Evolutionary conservation across 441 rosid species (phyloP).

Genomic region (Omphalea diandra): DNA sequence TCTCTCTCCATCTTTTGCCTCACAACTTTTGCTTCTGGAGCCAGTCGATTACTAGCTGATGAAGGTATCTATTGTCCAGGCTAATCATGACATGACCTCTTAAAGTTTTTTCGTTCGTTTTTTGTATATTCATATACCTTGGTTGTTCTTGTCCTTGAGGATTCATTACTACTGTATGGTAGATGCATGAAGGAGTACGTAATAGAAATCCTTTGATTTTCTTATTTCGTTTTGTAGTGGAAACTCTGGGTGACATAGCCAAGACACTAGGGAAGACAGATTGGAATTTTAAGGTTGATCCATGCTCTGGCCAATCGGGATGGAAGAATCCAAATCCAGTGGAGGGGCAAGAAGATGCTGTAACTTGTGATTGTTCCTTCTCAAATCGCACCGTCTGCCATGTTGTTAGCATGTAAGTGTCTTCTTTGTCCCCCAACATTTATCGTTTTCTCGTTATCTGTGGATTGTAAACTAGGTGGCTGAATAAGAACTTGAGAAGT

Average conservation of each 20-base stretch:
- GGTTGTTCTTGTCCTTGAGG: too few species aligned
- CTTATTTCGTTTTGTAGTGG: constrained; percentile 37
- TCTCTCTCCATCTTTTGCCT: constrained; percentile 25
- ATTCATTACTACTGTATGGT: too few species aligned
- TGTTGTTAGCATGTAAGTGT: constrained; percentile 51
- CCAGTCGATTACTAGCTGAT: constrained; percentile 27
- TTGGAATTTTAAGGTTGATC: constrained; percentile 57
- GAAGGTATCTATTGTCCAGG: constrained; percentile 52
- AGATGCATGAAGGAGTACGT: too few species aligned
- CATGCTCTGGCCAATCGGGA: constrained; percentile 37
- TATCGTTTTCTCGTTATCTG: too few species aligned
- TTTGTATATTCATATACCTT: too few species aligned
- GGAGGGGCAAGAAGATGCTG: constrained; percentile 23
- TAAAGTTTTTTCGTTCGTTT: too few species aligned
- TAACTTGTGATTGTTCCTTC: constrained; percentile 43
- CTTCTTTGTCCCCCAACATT: too few species aligned
- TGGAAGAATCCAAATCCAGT: constrained; percentile 27
- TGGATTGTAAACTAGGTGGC: too few species aligned
- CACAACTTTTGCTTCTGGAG: constrained; percentile 20
- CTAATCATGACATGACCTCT: too few species aligned
- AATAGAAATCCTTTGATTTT: too few species aligned
- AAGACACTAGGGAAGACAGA: constrained; percentile 30
- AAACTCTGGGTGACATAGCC: constrained; percentile 39
- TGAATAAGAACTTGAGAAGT: too few species aligned
- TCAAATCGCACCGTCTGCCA: constrained; percentile 41